Evolutionary conservation across 441 rosid genomes (phyloP), one percentile per base, ranked within the genome.

Genomic region (Dalechampia spathulata): DNA sequence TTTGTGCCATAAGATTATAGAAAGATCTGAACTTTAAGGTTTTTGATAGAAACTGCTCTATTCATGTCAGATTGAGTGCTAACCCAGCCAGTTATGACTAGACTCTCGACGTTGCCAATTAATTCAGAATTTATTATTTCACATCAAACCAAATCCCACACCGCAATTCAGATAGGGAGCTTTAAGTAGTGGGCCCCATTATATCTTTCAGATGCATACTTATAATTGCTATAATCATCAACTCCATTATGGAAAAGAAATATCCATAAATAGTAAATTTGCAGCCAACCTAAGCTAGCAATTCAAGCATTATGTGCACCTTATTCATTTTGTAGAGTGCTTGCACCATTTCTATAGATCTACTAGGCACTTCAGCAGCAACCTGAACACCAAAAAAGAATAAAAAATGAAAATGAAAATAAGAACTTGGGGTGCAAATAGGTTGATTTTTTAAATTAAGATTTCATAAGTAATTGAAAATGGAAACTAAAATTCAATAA

Each of bases 271-370:
- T 30, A 22, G 39, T 17, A 34, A 36, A 51, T 43, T 39, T 25
- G 49, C 20, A 42, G 44, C 32, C 10, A 38, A 36, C 51, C 23
- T 27, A 37, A 7, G 16, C 17, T 62, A 30, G 44, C 42, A 49
- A 57, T 6, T 20, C 38, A 60, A 45, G 44, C 32, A 49, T 9
- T 40, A 19, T 14, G 20, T 61, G 60, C 74, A 91, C 99, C 94
- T 78, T 82, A 64, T 90, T 91, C 83, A 88, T 82, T 67, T 48
- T 58, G 69, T 74, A 88, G 55, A 95, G 90, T 22, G 96, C 85
- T 70, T 82, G 88, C 72, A 82, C 98, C 95, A 86, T 95, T 55
- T 86, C 98, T 21, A 59, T 63, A 38, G 99, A 74, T 67, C 99
- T 77, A 61, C 79, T 77, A 56, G 75, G 81, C 62, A 86, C 75